phyloP scores from a whole-genome alignment of 2,329 filamentous ascomycete species.

The Lachnellula cervina region DNA sequence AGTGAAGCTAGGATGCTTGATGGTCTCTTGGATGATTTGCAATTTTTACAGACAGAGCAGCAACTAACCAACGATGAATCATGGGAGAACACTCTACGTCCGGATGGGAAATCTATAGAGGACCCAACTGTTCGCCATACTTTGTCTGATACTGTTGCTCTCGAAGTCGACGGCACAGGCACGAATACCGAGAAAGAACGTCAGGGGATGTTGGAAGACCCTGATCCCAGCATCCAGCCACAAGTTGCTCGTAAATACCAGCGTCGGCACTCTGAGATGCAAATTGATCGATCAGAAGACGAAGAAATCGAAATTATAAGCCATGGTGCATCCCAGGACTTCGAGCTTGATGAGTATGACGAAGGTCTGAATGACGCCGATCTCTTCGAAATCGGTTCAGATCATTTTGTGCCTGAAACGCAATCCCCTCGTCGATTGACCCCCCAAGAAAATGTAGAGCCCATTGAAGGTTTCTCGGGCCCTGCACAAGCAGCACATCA shows the following conservation, averaged over 20 bases:
- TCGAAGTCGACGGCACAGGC: not conserved
- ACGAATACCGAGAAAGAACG: not conserved
- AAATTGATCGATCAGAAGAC: slow-evolving; percentile 8
- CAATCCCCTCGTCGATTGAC: not conserved
- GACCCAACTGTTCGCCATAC: not conserved
- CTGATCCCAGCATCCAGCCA: not conserved
- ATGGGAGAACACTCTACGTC: too few species aligned
- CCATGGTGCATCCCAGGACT: not conserved
- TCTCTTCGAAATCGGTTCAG: slow-evolving; percentile 16
- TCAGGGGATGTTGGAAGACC: too few species aligned
- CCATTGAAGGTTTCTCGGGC: not conserved
- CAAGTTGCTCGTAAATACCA: not conserved
- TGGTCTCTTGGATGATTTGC: not conserved
- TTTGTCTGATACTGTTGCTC: not conserved
- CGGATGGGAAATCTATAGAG: too few species aligned
- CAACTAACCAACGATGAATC: too few species aligned
- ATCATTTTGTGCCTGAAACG: slow-evolving; percentile 1
- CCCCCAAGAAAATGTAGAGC: not conserved
- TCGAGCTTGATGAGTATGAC: slow-evolving; percentile 18
- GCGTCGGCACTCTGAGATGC: not conserved
- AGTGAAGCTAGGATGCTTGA: slow-evolving; percentile 3
- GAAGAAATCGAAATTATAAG: not conserved
- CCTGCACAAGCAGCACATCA: not conserved
- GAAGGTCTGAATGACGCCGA: slow-evolving; percentile 26
- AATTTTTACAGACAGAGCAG: not conserved